Percentiles rank a stretch among this genome's conserved stretches.
phyloP scores from a whole-genome alignment of 2,329 filamentous ascomycete genomes.

The Hymenoscyphus infarciens region DNA sequence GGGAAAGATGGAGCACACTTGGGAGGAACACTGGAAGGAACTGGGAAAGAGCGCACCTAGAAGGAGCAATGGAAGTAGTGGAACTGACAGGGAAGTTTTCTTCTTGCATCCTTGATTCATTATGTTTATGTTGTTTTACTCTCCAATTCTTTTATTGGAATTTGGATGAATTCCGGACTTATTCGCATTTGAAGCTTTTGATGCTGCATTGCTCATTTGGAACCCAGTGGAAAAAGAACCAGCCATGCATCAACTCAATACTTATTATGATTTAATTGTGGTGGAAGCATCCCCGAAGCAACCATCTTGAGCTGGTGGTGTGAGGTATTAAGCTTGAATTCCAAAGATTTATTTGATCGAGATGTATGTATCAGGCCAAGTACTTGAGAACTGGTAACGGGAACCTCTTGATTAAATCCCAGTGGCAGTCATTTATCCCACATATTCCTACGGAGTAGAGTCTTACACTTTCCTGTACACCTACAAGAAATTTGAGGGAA shows the following conservation, averaged over 20 bases:
- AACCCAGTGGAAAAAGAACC: neutral
- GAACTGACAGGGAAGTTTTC: neutral
- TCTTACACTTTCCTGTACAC: too few species aligned
- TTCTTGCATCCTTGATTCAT: neutral
- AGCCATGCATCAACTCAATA: neutral
- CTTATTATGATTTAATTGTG: too few species aligned
- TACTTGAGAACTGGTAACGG: neutral
- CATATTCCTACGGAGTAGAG: neutral
- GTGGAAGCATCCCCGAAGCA: neutral
- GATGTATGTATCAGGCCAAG: neutral
- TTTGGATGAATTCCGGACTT: neutral
- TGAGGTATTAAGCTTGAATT: neutral
- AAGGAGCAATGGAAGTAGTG: neutral
- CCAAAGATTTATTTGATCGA: neutral
- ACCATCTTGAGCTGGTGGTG: neutral
- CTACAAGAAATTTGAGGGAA: neutral
- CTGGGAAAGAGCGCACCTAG: neutral
- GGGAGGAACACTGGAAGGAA: neutral
- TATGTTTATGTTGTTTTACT: neutral
- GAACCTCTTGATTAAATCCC: neutral
- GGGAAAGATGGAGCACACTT: neutral
- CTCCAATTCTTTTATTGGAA: neutral
- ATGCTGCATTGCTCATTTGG: neutral
- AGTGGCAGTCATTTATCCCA: neutral
- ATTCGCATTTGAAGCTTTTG: neutral